Conservation (phyloP, 768 basidiomycete genomes). For the Suillus subluteus region DNA sequence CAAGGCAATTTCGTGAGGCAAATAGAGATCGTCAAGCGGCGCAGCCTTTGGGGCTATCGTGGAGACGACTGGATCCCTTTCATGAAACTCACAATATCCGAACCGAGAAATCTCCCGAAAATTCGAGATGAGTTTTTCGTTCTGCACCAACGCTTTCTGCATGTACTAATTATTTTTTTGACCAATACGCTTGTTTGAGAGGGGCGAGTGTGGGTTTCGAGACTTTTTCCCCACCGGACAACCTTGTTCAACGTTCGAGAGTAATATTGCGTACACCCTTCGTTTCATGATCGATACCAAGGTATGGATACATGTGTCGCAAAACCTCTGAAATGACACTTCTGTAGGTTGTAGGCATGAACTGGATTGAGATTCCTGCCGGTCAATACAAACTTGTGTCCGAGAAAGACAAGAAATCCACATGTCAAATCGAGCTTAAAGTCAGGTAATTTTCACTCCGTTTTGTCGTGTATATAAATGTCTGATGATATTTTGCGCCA, state of each 20-base stretch:
- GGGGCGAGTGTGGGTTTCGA: conserved; percentile 70
- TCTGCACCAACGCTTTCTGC: conserved; percentile 8
- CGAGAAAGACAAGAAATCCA: conserved; percentile 63
- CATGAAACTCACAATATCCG: conserved; percentile 78
- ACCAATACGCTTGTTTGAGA: conserved; percentile 67
- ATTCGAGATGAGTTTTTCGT: conserved; percentile 79
- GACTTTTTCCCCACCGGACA: conserved; percentile 54
- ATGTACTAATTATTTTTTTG: conserved; percentile 20
- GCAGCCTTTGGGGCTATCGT: conserved; percentile 85
- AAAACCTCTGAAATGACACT: conserved; percentile 7
- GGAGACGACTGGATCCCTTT: conserved; percentile 83
- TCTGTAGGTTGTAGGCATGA: conserved; percentile 92
- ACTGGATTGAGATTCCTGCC: conserved; percentile 94
- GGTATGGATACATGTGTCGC: conserved; percentile 43
- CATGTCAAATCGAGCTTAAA: conserved; percentile 87
- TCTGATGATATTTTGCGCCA: conserved; percentile 33
- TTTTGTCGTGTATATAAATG: conserved; percentile 6
- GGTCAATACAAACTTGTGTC: conserved; percentile 75
- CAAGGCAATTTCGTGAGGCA: conserved; percentile 46
- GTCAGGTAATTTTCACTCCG: conserved; percentile 55
- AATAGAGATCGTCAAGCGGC: conserved; percentile 64
- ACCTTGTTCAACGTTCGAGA: conserved; percentile 79
- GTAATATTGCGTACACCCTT: conserved; percentile 88
- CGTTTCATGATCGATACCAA: conserved; percentile 99
- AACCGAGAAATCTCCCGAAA: conserved; percentile 81